Evolutionary conservation across 1,139 yeast species (phyloP).

Genomic region (Saccharomyces hybrid): DNA sequence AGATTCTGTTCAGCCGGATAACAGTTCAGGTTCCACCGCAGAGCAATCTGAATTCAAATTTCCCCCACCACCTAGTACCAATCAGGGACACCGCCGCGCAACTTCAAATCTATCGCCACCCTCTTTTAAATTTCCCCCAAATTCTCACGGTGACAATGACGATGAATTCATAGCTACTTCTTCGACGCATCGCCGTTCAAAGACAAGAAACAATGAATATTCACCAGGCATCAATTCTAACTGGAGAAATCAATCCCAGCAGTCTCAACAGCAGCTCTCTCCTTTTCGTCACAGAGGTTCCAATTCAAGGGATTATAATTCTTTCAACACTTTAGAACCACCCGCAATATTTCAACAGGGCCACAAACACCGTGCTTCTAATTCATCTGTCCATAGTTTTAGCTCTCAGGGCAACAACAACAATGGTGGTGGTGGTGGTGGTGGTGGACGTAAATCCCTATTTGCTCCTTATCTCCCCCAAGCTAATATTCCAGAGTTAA

Average conservation of each 20-base stretch:
- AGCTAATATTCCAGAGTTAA: constrained; percentile 79
- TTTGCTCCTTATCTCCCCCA: constrained; percentile 97
- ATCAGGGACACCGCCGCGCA: constrained; percentile 25
- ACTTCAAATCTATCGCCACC: constrained; percentile 23
- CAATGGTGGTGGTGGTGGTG: neutral
- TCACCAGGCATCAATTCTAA: constrained; percentile 47
- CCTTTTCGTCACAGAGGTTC: constrained; percentile 28
- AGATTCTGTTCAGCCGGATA: constrained; percentile 14
- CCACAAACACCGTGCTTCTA: constrained; percentile 67
- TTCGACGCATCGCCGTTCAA: constrained; percentile 34
- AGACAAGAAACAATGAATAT: constrained; percentile 29
- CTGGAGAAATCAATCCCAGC: constrained; percentile 47
- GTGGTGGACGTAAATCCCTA: constrained; percentile 59
- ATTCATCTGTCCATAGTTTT: constrained; percentile 36
- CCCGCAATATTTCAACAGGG: constrained; percentile 66
- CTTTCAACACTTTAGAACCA: constrained; percentile 39
- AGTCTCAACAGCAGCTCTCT: constrained; percentile 20
- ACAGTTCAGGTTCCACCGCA: constrained; percentile 7
- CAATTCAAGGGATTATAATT: constrained; percentile 29
- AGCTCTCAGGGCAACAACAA: constrained; percentile 38
- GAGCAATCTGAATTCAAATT: constrained; percentile 40
- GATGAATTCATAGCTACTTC: constrained; percentile 30
- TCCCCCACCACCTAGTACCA: constrained; percentile 42
- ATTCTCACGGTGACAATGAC: constrained; percentile 16
- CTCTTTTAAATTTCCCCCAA: constrained; percentile 19